Evolutionary conservation across 768 basidiomycete genomes (phyloP), one percentile per base, ranked within the genome.

Genomic region (Astraeus odoratus): DNA sequence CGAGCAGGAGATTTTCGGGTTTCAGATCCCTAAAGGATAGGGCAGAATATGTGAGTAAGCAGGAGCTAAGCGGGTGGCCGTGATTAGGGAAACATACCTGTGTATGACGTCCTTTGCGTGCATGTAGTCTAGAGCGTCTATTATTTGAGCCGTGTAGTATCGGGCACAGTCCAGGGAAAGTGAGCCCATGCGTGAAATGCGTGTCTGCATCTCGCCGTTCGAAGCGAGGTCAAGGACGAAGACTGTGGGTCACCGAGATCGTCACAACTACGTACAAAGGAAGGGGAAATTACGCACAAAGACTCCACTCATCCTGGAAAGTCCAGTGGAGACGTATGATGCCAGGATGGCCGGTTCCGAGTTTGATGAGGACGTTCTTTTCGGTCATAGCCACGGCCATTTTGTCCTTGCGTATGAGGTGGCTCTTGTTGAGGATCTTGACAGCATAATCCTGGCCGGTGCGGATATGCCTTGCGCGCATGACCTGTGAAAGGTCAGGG

Each of bases 71-170:
- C 44, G 8, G 23, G 19, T 39, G 23, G 30, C 12, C n/a, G 10
- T n/a, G 5, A 31, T 8, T 38, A 48, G 24, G 38, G 26, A 18
- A 39, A 44, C 66, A 31, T 39, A 80, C 73, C 95, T 83, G 58
- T 99, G 96, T 36, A 94, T 82, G 42, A 99, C 82, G 5, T 87
- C 87, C 54, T 84, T 86, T 42, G 75, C 72, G 60, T 98, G 96
- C 77, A 99, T 95, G 65, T 84, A 95, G 37, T 80, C 80, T 47
- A 97, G 68, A 0, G 93, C 86, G 53, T 93, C 90, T 31, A 93
- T 74, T 33, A 98, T 75, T 56, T 96, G 92, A 0, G 95, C 94
- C 1, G 86, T 73, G 60, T 97, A 98, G 62, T 88, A 86, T 33
- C 81, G 76, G 0, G 86, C 75, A 43, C 88, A 94, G 5, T 67